Evolutionary conservation across 257 asterid species (phyloP), one percentile per base, ranked within the genome.

Genomic region (Mentha longifolia): DNA sequence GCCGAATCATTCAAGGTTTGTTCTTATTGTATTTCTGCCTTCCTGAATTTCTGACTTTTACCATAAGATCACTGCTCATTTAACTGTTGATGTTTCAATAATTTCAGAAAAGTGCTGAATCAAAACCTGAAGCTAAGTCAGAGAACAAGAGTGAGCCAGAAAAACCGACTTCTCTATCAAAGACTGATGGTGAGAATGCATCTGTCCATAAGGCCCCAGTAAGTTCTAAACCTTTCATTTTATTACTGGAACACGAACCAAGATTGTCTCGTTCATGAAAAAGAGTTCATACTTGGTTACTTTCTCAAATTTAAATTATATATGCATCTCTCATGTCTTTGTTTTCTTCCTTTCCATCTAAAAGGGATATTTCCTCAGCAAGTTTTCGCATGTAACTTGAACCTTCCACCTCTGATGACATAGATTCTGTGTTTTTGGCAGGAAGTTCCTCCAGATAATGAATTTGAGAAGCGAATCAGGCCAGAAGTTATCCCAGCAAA

Each of bases 401-500:
- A 55, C 25, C 50, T 46, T 45, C 25, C 11, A 49, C 37, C 61
- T 61, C 60, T n/a, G 9, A 42, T 65, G 55, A 42, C 61, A 20
- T 46, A 8, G 7, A 15, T 75, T 31, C 2, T 9, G 4, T 35
- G 47, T 42, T 35, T 60, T 15, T 43, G 25, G 65, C 89, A 90
- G 98, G 98, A 92, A 81, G 74, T 79, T 20, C 80, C 84, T 76
- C 96, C 92, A 4, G 98, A 92, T 79, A 88, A 92, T 74, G 98
- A 92, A 78, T 89, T 89, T 33, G 96, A 92, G 82, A 92, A 88
- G 74, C 98, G 97, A 55, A 88, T 89, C 71, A 85, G 97, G 76
- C 90, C 96, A 22, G 98, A 89, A 84, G 98, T 92, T 45, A 92
- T 92, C 73, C 96, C 97, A 41, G 83, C 96, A 70, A 83, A 79